Percentiles rank a stretch among this genome's conserved stretches.
phyloP scores from a whole-genome alignment of 305 asterid species.

The Salvia sclarea region DNA sequence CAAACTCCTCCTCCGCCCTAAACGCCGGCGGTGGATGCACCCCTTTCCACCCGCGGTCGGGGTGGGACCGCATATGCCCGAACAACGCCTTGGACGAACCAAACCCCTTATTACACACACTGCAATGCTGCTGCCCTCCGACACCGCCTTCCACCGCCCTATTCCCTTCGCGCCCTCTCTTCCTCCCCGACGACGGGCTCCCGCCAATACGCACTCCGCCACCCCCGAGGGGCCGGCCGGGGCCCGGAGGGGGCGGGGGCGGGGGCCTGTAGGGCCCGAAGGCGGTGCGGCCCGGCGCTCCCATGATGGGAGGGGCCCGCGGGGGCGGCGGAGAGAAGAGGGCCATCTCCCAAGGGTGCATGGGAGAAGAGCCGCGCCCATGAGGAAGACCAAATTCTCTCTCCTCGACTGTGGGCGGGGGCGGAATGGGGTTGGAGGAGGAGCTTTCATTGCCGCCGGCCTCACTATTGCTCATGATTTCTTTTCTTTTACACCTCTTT shows the following conservation, averaged over 20 bases:
- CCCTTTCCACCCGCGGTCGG: slow-evolving; percentile 42
- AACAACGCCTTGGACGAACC: slow-evolving; percentile 30
- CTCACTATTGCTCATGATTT: not conserved
- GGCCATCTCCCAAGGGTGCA: not conserved
- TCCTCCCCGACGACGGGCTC: not conserved
- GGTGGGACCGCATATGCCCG: slow-evolving; percentile 49
- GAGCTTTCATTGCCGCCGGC: not conserved
- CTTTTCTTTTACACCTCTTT: no score
- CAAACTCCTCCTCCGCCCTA: slow-evolving; percentile 42
- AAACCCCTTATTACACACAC: slow-evolving; percentile 30
- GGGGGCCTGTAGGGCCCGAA: slow-evolving; percentile 17
- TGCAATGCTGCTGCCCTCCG: slow-evolving; percentile 22
- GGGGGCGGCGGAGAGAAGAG: not conserved
- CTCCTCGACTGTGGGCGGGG: not conserved
- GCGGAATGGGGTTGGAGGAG: not conserved
- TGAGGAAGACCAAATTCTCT: not conserved
- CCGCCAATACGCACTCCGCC: slow-evolving; percentile 14
- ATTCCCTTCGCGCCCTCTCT: slow-evolving; percentile 12
- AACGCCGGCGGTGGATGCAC: slow-evolving; percentile 47
- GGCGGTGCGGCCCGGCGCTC: slow-evolving; percentile 23
- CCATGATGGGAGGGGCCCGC: slow-evolving; percentile 6
- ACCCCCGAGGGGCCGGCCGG: not conserved
- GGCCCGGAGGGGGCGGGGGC: not conserved
- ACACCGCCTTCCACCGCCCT: not conserved
- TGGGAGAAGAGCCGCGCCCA: not conserved